Percentiles rank a stretch among this genome's conserved stretches.
phyloP scores from a whole-genome alignment of 1,284 basidiomycete genomes.

The Chiua sp. region DNA sequence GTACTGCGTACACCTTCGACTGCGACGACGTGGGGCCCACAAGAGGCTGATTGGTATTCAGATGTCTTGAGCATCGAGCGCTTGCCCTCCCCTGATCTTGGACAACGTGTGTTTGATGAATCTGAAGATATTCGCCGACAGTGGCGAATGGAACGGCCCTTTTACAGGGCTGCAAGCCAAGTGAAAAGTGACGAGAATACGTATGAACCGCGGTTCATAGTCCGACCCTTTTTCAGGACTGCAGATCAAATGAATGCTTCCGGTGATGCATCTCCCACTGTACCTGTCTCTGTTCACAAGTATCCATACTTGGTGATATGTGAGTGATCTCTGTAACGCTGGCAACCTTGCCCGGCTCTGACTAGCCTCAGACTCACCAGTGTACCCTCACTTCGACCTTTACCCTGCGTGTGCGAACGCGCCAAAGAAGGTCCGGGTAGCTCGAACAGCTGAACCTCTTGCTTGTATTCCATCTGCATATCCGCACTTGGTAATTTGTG shows the following conservation, averaged over 20 bases:
- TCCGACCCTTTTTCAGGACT: no score
- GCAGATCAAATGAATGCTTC: slow-evolving; percentile 15
- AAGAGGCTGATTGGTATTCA: slow-evolving; percentile 25
- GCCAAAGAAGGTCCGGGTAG: not conserved
- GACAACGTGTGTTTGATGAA: slow-evolving; percentile 27
- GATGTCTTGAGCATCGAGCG: slow-evolving; percentile 15
- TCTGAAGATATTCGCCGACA: no score
- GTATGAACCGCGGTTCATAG: no score
- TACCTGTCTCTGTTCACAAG: no score
- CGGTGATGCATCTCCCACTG: slow-evolving; percentile 29
- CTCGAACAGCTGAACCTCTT: not conserved
- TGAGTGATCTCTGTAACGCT: slow-evolving; percentile 24
- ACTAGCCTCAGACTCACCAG: slow-evolving; percentile 40
- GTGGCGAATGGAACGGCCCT: no score
- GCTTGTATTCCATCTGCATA: slow-evolving; percentile 21
- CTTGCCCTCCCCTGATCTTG: slow-evolving; percentile 41
- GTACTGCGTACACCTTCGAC: slow-evolving; percentile 58
- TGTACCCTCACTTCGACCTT: slow-evolving; percentile 52
- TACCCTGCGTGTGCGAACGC: slow-evolving; percentile 40
- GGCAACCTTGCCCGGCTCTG: slow-evolving; percentile 10
- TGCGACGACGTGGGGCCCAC: slow-evolving; percentile 41
- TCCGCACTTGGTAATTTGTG: slow-evolving; percentile 43
- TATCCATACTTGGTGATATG: slow-evolving; percentile 44
- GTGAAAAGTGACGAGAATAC: no score
- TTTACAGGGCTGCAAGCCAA: no score